These are phyloP conservation scores for Coffea humblotiana DNA, from an alignment of 305 asterid genomes.

Conservation along the genomic window DNA sequence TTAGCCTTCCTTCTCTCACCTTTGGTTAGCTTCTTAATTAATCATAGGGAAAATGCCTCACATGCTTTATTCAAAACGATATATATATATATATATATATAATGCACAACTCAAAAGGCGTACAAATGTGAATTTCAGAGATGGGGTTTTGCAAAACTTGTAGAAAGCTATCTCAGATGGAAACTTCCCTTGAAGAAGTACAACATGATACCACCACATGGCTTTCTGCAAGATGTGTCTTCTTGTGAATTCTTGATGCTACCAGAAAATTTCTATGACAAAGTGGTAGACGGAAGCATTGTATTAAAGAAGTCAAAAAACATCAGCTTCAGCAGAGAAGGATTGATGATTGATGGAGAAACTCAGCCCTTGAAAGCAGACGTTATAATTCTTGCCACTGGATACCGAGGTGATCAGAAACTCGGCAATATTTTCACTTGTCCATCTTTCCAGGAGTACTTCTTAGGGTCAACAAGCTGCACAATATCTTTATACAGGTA, in stretches of 20 bases:
- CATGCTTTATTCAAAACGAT: not conserved
- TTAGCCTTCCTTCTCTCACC: conserved; percentile 54
- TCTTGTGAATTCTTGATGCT: conserved; percentile 40
- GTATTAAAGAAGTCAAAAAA: conserved; percentile 31
- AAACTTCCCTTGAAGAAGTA: conserved; percentile 53
- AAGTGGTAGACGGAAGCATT: conserved; percentile 63
- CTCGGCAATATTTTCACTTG: conserved; percentile 52
- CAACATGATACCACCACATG: conserved; percentile 52
- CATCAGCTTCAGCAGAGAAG: conserved; percentile 43
- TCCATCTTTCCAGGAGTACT: conserved; percentile 37
- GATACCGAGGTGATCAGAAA: conserved; percentile 66
- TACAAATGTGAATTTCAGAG: conserved; percentile 32
- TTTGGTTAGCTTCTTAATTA: conserved; percentile 36
- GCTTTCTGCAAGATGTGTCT: conserved; percentile 38
- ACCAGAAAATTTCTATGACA: conserved; percentile 45
- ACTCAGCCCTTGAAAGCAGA: conserved; percentile 39
- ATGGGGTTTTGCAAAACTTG: conserved; percentile 53
- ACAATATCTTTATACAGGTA: conserved; percentile 34
- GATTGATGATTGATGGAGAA: conserved; percentile 49
- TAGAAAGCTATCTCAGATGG: conserved; percentile 56
- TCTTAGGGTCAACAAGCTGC: conserved; percentile 40
- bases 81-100: not conserved
- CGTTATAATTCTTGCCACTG: conserved; percentile 62
- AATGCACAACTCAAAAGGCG: not conserved
- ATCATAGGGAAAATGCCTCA: not conserved